Conservation (phyloP, 768 basidiomycete genomes). For the Psilocybe sp. region DNA sequence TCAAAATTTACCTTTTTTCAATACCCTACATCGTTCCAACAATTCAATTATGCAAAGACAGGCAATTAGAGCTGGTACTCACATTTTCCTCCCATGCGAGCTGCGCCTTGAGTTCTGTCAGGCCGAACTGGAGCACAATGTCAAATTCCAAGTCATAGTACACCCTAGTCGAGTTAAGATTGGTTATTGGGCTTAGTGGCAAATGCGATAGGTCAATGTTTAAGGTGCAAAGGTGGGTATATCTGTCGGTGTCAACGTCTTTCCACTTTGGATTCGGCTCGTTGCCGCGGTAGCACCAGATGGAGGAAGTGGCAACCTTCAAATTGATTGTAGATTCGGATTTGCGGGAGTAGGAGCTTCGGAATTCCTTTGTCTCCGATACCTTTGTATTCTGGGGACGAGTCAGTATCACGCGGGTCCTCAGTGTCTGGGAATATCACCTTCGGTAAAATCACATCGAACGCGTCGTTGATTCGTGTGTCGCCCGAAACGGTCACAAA, state of each 20-base stretch:
- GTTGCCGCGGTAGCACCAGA: slow-evolving; percentile 8
- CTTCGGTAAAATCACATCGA: slow-evolving; percentile 40
- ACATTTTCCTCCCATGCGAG: slow-evolving; percentile 49
- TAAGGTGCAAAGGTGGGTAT: slow-evolving; percentile 6
- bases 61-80: slow-evolving; percentile 13
- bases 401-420: too few species aligned
- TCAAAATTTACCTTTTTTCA: slow-evolving; percentile 10
- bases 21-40: slow-evolving; percentile 3
- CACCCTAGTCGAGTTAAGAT: slow-evolving; percentile 10
- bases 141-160: slow-evolving; percentile 35
- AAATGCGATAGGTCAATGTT: slow-evolving; percentile 23
- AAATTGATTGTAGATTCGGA: too few species aligned
- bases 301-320: too few species aligned
- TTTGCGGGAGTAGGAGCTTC: too few species aligned
- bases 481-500: slow-evolving; percentile 36
- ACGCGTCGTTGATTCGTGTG: slow-evolving; percentile 35
- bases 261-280: too few species aligned
- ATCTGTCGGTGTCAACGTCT: too few species aligned
- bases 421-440: slow-evolving; percentile 18
- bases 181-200: slow-evolving; percentile 14
- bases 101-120: slow-evolving; percentile 52
- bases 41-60: background rate
- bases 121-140: slow-evolving; percentile 49
- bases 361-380: too few species aligned
- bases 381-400: too few species aligned